Evolutionary conservation across 2,329 filamentous ascomycete species (phyloP), one percentile per base, ranked within the genome.

Genomic region (Fusarium nurragi): DNA sequence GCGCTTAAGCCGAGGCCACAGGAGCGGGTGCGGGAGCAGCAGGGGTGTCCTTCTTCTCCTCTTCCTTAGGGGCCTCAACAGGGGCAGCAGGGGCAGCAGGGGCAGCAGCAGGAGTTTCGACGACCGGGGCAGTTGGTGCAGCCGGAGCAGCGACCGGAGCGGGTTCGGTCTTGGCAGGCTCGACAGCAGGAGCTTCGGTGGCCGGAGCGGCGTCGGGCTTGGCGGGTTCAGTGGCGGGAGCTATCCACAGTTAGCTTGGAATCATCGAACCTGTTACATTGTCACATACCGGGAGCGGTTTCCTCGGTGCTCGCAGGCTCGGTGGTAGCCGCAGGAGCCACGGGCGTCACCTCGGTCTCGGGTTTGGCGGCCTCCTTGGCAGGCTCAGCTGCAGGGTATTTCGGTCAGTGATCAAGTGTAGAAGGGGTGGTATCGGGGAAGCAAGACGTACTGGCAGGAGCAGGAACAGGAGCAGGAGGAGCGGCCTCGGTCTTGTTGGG

Each of bases 401-500:
- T 38, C 13, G 32, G 51, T 73, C 38, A 72, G 62, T 51, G 43
- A 46, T 10, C 6, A 11, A 7, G 7, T 8, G 19, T 41, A 39
- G 8, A 26, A 30, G 6, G 39, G 47, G 39, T 36, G 34, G 37
- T 7, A 51, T 61, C 18, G 40, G 37, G 12, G 22, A 21, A 55
- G 49, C 22, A 54, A 36, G 57, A 73, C 73, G 46, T 72, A 76
- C 74, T 65, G 41, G 72, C 73, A 7, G 74, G 73, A 37, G 70
- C 72, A 36, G 76, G 63, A 30, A 71, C 73, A 7, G 74, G 73
- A 37, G 70, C 72, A 36, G 76, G 63, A 30, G 73, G 69, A 19
- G 73, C 64, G 39, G 71, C 70, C 68, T 78, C 76, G 8, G 77
- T 75, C 72, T 76, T 78, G 54, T 76, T 74, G 11, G 75, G 67